A percentile compares a stretch with the other conserved stretches of the same genome.
These are phyloP conservation scores for Prosopis cineraria DNA, from an alignment of 306 rosid genomes.

Conservation along the genomic window DNA sequence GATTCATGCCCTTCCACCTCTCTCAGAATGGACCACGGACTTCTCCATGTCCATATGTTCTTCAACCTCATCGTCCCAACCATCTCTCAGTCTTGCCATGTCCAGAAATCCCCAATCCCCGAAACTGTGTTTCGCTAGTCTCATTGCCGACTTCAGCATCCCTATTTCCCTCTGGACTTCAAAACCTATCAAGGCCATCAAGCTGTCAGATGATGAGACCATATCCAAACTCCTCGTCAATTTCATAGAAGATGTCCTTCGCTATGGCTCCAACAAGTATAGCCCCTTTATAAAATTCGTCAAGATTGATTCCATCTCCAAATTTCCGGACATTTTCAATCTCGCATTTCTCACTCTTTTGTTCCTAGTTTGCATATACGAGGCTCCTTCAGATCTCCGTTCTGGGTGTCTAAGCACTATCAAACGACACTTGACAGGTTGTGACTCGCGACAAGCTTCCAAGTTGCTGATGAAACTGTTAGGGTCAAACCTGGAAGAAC, in stretches of 20 bases:
- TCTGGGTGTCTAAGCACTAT: conserved; percentile 54
- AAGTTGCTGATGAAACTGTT: conserved; percentile 68
- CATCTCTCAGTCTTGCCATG: conserved; percentile 68
- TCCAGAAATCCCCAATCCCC: conserved; percentile 50
- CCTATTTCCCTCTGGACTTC: conserved; percentile 86
- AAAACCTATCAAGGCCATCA: conserved; percentile 45
- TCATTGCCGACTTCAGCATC: conserved; percentile 61
- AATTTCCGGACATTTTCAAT: conserved; percentile 67
- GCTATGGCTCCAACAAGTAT: conserved; percentile 60
- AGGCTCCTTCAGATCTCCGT: conserved; percentile 79
- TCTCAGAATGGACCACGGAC: conserved; percentile 61
- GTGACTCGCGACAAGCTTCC: conserved; percentile 53
- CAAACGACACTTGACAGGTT: conserved; percentile 49
- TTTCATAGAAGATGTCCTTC: conserved; percentile 65
- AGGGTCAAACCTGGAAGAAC: conserved; percentile 86
- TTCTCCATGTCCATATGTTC: conserved; percentile 58
- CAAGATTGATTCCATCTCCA: conserved; percentile 42
- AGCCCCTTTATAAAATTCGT: conserved; percentile 50
- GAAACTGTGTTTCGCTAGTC: conserved; percentile 42
- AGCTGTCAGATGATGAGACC: conserved; percentile 46
- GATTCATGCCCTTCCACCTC: conserved; percentile 80
- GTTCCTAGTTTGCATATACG: conserved; percentile 86
- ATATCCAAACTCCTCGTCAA: conserved; percentile 59
- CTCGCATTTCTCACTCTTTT: conserved; percentile 65
- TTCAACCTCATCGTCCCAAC: conserved; percentile 45